Evolutionary conservation across 345 rosid species (phyloP), one percentile per base, ranked within the genome.

Genomic region (Salix brachista): DNA sequence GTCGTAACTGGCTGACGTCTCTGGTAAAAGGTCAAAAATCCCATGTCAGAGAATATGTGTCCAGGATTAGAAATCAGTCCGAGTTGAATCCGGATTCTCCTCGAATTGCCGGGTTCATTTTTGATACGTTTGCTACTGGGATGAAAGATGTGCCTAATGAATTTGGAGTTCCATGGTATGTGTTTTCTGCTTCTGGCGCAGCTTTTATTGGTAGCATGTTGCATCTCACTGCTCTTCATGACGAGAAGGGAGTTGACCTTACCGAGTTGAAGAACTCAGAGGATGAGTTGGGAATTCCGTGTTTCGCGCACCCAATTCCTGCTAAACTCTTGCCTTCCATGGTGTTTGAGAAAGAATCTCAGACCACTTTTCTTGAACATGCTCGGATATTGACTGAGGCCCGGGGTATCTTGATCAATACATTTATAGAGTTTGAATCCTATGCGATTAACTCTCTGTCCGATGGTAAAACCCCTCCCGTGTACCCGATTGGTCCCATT

Each of bases 401-500:
- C 1, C 46, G 48, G 39, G 80, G 80, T n/a, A 77, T 77, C 16
- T 1, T 70, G 23, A 46, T 77, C 30, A 77, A 77, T 42, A 77
- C 80, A 3, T 77, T 77, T 25, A 1, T 12, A 21, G 80, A 77
- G 54, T 30, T 77, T 4, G 80, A 77, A 44, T 42, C 62, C 1
- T 0, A 61, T 62, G 74, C 75, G 0, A 8, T 77, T 6, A 32
- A 8, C 7, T 34, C 62, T 7, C 28, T 76, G 3, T 16, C 23
- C 0, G 17, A 14, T 12, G 30, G 25, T 13, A 6, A 44, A 5
- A n/a, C 37, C 18, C 74, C 75, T 41, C 80, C 75, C 0, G 18
- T 61, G 5, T 77, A 77, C 4, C 62, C 80, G 0, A 64, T 77
- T 32, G 80, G 80, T 5, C 80, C 80, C 9, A n/a, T 62, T 19